Conservation (phyloP, 208 protist genomes). For the Leishmania gerbilli region DNA sequence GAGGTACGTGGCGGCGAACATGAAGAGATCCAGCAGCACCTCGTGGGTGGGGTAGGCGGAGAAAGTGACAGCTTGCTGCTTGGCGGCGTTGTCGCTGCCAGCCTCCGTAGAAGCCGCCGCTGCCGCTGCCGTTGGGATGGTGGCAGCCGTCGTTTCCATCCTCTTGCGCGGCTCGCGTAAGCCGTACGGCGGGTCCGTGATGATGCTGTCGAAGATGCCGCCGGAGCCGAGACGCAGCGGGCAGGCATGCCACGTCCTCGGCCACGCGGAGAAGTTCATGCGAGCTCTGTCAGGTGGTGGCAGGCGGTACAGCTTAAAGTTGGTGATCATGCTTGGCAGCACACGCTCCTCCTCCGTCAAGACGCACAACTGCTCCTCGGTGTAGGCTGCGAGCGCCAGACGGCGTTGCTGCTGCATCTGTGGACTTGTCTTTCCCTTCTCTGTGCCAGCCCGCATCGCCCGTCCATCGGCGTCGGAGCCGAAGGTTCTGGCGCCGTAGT, state of each 20-base stretch:
- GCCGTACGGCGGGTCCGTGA: conserved; percentile 94
- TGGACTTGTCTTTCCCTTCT: conserved; percentile 47
- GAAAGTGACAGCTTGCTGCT: background rate
- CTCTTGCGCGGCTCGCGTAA: conserved; percentile 79
- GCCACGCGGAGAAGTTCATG: conserved; percentile 86
- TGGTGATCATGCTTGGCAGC: conserved; percentile 68
- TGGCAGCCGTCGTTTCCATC: conserved; percentile 13
- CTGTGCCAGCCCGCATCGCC: conserved; percentile 74
- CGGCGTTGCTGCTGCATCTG: conserved; percentile 76
- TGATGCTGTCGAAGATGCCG: conserved; percentile 90
- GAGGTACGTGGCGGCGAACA: conserved; percentile 90
- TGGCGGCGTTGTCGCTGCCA: background rate
- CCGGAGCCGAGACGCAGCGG: background rate
- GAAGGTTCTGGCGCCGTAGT: conserved; percentile 86
- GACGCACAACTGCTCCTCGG: conserved; percentile 24
- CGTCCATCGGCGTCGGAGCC: conserved; percentile 92
- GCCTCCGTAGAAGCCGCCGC: background rate
- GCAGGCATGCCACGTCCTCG: conserved; percentile 27
- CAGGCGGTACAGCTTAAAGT: conserved; percentile 90
- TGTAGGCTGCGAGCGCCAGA: conserved; percentile 48
- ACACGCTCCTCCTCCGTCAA: conserved; percentile 48
- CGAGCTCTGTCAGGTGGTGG: conserved; percentile 69
- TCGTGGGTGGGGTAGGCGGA: conserved; percentile 55
- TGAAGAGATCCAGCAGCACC: conserved; percentile 89
- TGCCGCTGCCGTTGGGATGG: background rate